A percentile compares a stretch with the other conserved stretches of the same genome.
phyloP scores from a whole-genome alignment of 2,329 filamentous ascomycete genomes.

The Neofusicoccum laricinum region DNA sequence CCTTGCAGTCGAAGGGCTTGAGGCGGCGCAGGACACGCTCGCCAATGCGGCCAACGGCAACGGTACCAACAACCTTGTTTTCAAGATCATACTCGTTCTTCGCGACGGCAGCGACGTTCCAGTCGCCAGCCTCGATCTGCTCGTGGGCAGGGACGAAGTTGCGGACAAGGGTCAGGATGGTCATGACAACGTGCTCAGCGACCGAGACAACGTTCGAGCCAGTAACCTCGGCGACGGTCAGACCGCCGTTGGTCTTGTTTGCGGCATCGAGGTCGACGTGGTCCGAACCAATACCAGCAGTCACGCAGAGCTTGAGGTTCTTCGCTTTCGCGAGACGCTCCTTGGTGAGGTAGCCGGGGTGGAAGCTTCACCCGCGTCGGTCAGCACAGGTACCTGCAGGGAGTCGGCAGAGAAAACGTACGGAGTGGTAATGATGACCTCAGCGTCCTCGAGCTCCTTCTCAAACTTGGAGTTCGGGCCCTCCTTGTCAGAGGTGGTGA shows the following conservation, averaged over 20 bases:
- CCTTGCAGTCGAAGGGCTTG: conserved; percentile 99
- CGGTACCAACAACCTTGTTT: conserved; percentile 95
- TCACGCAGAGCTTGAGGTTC: conserved; percentile 97
- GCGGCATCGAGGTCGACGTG: conserved; percentile 96
- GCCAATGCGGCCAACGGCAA: conserved; percentile 94
- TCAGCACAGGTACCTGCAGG: conserved; percentile 11
- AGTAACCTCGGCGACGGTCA: conserved; percentile 97
- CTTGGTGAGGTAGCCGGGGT: conserved; percentile 94
- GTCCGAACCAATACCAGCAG: conserved; percentile 96
- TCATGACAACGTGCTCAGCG: conserved; percentile 99
- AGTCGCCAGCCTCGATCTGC: conserved; percentile 82
- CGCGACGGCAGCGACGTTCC: conserved; percentile 92
- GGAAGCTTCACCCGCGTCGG: conserved; percentile 63
- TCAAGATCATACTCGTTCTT: conserved; percentile 99
- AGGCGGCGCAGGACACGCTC: conserved; percentile 95
- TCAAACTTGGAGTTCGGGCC: conserved; percentile 90
- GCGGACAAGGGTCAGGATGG: conserved; percentile 90
- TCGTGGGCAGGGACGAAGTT: conserved; percentile 99
- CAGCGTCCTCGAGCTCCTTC: conserved; percentile 91
- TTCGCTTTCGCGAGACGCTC: conserved; percentile 97
- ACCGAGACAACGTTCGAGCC: conserved; percentile 98
- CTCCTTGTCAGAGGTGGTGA: conserved; percentile 98
- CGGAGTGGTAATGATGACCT: conserved; percentile 99
- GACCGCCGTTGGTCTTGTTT: conserved; percentile 96
- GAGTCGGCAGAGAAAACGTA: conserved; percentile 44